Base-by-base conservation (phyloP, 805 yeast genomes). In the Yarrowia divulgata region DNA sequence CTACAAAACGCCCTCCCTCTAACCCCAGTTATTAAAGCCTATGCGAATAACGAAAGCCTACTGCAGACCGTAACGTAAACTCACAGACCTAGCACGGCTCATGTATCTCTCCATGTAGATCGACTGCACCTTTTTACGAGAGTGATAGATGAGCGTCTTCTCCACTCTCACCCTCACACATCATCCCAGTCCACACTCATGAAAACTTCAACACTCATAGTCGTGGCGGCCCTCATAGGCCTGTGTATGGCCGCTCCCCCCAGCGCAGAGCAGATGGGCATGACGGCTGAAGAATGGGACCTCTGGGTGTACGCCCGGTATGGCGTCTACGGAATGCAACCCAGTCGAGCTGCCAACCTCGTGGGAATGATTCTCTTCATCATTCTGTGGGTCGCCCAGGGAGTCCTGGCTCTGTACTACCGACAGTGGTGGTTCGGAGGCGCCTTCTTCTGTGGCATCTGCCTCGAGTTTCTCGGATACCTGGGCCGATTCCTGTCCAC, bases 381-480 rank as follows among this genome's bases (percentile, higher is more conserved):
- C 5, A 35, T 88, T 0, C 77, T 85, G 10, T 76, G 86, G 29
- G 70, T 77, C 0, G 68, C 74, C 29, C 89, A 89, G 60, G 70
- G 82, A 1, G 73, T 71, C 1, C 73, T 84, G 3, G 86, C 86
- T 1, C 19, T 83, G 0, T 81, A 77, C 73, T 84, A 80, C 71
- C 81, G 79, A 50, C 90, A 89, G 72, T 83, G 85, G 83, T 91
- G 93, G 90, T 86, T 90, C 75, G 85, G 87, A 7, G 73, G 80
- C 1, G 82, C 90, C 16, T 75, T 83, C 52, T 77, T 82, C 70
- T 60, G 64, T 14, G 91, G 92, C 0, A 76, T 83, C 16, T 81
- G 81, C 0, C 77, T 90, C 39, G 96, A 91, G 77, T 79, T 88
- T 58, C 77, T 85, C 0, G 97, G 97, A 1, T 92, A 89, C 75